Evolutionary conservation across 140 eudicot genomes (phyloP).

Genomic region (Bidens hawaiensis): DNA sequence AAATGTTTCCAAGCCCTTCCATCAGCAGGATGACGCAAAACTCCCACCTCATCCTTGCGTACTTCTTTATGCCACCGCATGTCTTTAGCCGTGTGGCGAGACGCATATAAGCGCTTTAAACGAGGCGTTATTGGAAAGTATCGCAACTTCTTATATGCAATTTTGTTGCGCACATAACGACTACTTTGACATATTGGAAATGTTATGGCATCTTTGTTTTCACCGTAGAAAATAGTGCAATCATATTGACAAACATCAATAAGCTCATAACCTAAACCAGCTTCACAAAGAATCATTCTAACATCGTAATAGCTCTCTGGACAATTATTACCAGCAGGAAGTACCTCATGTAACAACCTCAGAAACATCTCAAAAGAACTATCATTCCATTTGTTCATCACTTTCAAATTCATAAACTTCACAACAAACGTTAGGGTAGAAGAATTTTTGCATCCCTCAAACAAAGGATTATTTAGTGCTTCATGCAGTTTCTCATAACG

Average conservation of each 20-base stretch:
- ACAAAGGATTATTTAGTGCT: neutral
- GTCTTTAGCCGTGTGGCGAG: constrained; percentile 6
- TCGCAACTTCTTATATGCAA: neutral
- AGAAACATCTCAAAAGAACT: neutral
- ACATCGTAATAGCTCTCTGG: neutral
- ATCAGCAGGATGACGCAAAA: neutral
- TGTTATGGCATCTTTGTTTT: too few relatives aligned
- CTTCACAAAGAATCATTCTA: constrained; percentile 8
- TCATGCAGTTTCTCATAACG: neutral
- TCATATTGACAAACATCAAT: too few relatives aligned
- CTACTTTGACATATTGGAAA: too few relatives aligned
- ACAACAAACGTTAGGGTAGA: neutral
- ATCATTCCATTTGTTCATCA: too few relatives aligned
- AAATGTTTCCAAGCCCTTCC: constrained; percentile 1
- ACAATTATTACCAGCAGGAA: constrained; percentile 1
- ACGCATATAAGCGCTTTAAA: too few relatives aligned
- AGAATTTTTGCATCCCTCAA: too few relatives aligned
- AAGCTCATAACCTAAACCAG: too few relatives aligned
- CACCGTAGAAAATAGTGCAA: too few relatives aligned
- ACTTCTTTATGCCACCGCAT: constrained; percentile 12
- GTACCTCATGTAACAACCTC: neutral
- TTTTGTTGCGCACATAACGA: too few relatives aligned
- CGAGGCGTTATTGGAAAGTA: too few relatives aligned
- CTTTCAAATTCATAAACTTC: constrained; percentile 1
- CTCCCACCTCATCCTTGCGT: neutral